Conservation (phyloP, 1,284 basidiomycete species). For the Psilocybe mexicana region DNA sequence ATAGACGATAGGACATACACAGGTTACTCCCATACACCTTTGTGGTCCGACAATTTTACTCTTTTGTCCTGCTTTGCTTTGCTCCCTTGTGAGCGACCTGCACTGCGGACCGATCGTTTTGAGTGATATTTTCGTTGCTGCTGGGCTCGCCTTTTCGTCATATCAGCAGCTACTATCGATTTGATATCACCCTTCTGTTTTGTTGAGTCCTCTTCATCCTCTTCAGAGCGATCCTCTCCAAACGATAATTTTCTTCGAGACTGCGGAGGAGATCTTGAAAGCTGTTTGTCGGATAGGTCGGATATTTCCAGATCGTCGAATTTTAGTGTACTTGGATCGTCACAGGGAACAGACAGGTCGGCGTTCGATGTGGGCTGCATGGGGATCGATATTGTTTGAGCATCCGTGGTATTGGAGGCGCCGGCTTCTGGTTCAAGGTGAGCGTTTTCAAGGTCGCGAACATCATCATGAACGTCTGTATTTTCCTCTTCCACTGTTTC, state of each 20-base stretch:
- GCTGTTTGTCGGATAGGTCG: conserved; percentile 27
- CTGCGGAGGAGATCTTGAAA: conserved; percentile 47
- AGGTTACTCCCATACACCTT: conserved; percentile 62
- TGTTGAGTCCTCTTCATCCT: conserved; percentile 2
- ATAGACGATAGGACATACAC: neutral
- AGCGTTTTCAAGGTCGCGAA: conserved; percentile 23
- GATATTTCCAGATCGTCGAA: conserved; percentile 25
- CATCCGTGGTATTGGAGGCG: neutral
- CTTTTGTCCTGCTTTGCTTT: conserved; percentile 81
- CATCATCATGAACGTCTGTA: conserved; percentile 34
- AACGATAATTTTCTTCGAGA: conserved; percentile 42
- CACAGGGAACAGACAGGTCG: conserved; percentile 3
- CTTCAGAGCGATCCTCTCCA: conserved; percentile 10
- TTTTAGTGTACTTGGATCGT: conserved; percentile 15
- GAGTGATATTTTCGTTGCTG: conserved; percentile 76
- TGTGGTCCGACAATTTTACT: conserved; percentile 57
- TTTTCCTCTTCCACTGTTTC: conserved; percentile 38
- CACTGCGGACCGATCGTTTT: conserved; percentile 61
- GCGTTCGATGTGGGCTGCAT: neutral
- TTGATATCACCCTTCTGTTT: conserved; percentile 39
- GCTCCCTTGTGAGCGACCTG: conserved; percentile 77
- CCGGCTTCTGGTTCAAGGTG: neutral
- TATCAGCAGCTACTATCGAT: conserved; percentile 63
- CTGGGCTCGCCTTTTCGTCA: conserved; percentile 60
- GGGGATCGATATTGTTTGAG: neutral